Conservation (phyloP, 805 yeast genomes). For the Blastobotrys terrestris region DNA sequence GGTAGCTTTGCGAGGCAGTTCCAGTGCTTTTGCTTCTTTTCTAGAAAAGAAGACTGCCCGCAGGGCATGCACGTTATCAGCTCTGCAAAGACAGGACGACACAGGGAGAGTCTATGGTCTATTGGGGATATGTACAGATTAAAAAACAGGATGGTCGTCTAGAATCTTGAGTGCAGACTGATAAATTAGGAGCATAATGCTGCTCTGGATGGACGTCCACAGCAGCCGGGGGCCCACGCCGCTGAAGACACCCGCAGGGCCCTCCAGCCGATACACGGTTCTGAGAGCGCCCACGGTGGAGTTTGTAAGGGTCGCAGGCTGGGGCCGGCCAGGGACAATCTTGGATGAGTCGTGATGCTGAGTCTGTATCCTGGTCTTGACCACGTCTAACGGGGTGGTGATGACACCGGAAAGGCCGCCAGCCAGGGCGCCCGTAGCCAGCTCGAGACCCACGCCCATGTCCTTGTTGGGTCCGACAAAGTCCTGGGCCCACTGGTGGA, state of each 20-base stretch:
- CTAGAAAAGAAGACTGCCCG: no score
- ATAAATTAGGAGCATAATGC: slow-evolving; percentile 85
- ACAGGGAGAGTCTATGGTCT: background rate
- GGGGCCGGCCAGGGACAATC: background rate
- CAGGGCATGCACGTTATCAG: background rate
- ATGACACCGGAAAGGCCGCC: slow-evolving; percentile 94
- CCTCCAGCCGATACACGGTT: slow-evolving; percentile 64
- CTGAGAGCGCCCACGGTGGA: slow-evolving; percentile 48
- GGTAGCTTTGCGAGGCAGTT: background rate
- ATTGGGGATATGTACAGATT: background rate
- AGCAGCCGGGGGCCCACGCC: slow-evolving; percentile 96
- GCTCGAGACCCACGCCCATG: slow-evolving; percentile 46
- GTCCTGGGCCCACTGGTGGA: slow-evolving; percentile 31
- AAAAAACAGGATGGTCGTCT: slow-evolving; percentile 24
- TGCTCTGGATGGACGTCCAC: slow-evolving; percentile 95
- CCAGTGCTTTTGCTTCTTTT: no score
- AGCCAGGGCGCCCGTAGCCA: slow-evolving; percentile 89
- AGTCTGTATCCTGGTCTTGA: slow-evolving; percentile 91
- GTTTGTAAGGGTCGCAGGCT: slow-evolving; percentile 27
- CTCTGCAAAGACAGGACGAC: background rate
- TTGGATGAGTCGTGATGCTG: slow-evolving; percentile 34
- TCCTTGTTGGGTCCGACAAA: slow-evolving; percentile 25
- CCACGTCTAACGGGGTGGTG: slow-evolving; percentile 91
- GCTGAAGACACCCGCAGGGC: slow-evolving; percentile 70
- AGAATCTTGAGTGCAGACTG: slow-evolving; percentile 64